Base-by-base conservation (phyloP, 2,329 filamentous ascomycete species). In the Cercospora janseana region DNA sequence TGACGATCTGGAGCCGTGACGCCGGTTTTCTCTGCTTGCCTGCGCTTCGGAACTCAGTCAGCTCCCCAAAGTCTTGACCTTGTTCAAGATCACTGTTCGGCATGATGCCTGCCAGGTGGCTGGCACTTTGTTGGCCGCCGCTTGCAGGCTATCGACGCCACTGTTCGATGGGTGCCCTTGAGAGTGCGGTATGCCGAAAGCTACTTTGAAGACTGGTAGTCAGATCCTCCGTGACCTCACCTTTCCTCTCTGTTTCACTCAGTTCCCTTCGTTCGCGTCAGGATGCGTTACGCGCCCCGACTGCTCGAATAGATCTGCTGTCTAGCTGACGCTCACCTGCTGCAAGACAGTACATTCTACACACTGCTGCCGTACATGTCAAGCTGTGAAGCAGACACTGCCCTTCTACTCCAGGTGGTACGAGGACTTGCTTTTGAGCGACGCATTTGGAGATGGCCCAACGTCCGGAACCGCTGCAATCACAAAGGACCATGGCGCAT, bases 131-230 rank as follows among this genome's bases (percentile, higher is more conserved):
- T 37, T 21, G 29, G 31, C 32, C 44, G 31, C 21, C n/a, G 44
- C 44, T 23, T 23, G 16, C 31, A 46, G 15, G 24, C 32, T 23
- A 37, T 26, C 26, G 32, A 24, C 44, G 44, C 44, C 44, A 46
- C 44, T n/a, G 26, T 32, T 24, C 44, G 42, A 46, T 46, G 32
- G 44, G 23, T 23, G 32, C 13, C 43, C 28, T 46, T 24, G 43
- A 13, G 18, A 9, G 21, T 27, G 29, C 29, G 41, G 41, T 45
- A 34, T 45, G 42, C 42, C 42, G 42, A 45, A 45, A 43, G 27
- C 28, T 45, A 24, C 27, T 29, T 45, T 21, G 28, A 37, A 16
- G 16, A 31, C 27, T 29, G 28, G 27, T 45, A 10, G 41, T 20
- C 28, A 32, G 32, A 45, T 45, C 28, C 42, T 45, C 18, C 42